phyloP scores from a whole-genome alignment of 2,329 filamentous ascomycete species.

The Penicillium occitanis region DNA sequence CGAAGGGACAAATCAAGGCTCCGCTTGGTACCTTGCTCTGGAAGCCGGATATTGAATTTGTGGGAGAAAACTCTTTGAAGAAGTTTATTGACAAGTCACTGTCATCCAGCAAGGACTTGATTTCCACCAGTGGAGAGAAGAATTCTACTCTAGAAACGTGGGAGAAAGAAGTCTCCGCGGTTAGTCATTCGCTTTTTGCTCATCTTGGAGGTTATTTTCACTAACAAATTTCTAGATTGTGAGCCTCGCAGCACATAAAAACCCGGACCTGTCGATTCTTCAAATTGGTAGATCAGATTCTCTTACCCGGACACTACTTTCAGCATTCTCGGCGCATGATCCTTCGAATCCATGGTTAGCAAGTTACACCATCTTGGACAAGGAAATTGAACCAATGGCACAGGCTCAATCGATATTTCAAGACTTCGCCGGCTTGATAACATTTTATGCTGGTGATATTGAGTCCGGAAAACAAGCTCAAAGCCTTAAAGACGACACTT shows the following conservation, averaged over 20 bases:
- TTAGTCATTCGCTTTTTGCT: not conserved
- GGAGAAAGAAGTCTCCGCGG: not conserved
- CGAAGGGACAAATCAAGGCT: not conserved
- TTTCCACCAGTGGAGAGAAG: too few species aligned
- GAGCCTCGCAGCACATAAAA: not conserved
- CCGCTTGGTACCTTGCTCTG: not conserved
- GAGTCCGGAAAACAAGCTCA: not conserved
- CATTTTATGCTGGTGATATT: not conserved
- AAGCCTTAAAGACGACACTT: not conserved
- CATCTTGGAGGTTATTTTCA: not conserved
- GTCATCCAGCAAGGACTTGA: not conserved
- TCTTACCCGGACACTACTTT: not conserved
- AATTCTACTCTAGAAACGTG: not conserved
- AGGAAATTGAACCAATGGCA: not conserved
- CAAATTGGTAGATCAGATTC: constrained; percentile 2
- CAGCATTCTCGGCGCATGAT: not conserved
- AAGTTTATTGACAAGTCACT: not conserved
- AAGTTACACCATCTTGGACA: not conserved
- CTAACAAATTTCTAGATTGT: not conserved
- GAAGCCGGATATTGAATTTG: constrained; percentile 1
- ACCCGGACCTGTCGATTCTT: constrained; percentile 6
- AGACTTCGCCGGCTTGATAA: not conserved
- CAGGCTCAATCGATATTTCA: not conserved
- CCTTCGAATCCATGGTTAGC: not conserved
- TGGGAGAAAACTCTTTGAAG: not conserved